Base-by-base conservation (phyloP, 768 basidiomycete species). In the Macrolepiota fuliginosa region DNA sequence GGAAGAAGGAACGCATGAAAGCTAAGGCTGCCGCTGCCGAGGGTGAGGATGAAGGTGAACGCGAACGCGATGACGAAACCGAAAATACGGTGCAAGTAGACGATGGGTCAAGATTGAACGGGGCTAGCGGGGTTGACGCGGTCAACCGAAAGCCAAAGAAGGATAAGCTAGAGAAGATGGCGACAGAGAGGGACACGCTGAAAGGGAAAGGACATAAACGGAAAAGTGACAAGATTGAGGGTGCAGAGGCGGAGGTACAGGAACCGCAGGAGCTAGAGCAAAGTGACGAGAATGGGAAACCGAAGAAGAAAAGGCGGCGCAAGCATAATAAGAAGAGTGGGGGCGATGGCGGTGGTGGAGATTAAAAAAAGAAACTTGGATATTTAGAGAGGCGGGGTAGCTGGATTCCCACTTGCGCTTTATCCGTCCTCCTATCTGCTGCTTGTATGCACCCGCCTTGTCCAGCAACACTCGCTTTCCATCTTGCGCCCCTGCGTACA, bases 1-100 rank as follows among this genome's bases (percentile, higher is more conserved):
- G 72, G 45, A 81, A 77, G 75, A 83, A 81, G 71, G 65, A 66
- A 54, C 50, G 35, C 13, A 55, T 66, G 65, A 66, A 39, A 52
- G 32, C 50, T 32, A 66, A 58, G 46, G 40, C 54, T 3, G 59
- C 42, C 15, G 52, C 39, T 46, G 62, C 70, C 96, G 32, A 67
- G 72, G 37, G 79, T 36, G 53, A 11, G 67, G 66, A 49, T 65
- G 65, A 19, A 64, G 66, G 54, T 60, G 54, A 61, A 39, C 54
- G 65, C 55, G 45, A 19, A n/a, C 29, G 7, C 29, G 65, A 56
- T 35, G 68, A 37, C 17, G 64, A 19, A n/a, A 19, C 17, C 17
- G 54, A 37, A 67, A 66, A 6, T 66, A 62, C 56, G 66, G 67
- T 56, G 73, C n/a, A 54, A 2, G 51, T 63, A 56, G 40, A 66